Percentiles rank a stretch among this genome's conserved stretches.
Conservation (phyloP, 345 rosid genomes). For the Eucalyptus guilfoylei region DNA sequence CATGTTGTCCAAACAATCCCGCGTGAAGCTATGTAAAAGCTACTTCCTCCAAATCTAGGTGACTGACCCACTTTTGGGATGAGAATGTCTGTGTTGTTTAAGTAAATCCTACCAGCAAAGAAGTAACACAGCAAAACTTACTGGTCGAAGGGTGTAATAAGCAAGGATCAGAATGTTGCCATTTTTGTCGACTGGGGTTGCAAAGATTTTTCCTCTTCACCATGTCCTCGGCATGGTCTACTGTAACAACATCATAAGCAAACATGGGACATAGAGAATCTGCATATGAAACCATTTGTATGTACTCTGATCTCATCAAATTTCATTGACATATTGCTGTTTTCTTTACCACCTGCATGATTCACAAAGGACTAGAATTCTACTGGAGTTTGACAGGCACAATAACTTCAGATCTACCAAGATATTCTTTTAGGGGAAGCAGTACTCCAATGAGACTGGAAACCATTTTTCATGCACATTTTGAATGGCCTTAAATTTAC, state of each 20-base stretch:
- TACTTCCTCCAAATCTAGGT: background rate
- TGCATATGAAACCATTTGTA: background rate
- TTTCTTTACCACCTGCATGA: background rate
- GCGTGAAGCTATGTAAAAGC: background rate
- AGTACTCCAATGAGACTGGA: too few relatives aligned
- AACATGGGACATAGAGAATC: background rate
- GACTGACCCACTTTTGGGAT: background rate
- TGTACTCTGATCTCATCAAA: background rate
- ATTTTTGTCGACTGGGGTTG: conserved; percentile 60
- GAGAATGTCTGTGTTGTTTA: background rate
- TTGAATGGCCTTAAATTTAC: background rate
- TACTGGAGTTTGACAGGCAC: background rate
- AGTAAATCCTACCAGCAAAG: background rate
- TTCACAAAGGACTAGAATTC: background rate
- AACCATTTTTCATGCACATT: background rate
- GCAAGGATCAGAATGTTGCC: conserved; percentile 83
- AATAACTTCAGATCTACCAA: too few relatives aligned
- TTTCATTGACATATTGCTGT: background rate
- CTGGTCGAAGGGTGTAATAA: conserved; percentile 88
- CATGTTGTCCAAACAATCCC: background rate
- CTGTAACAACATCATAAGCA: conserved; percentile 18
- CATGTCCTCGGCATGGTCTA: conserved; percentile 99
- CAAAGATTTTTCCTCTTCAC: conserved; percentile 85
- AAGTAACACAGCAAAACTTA: conserved; percentile 17
- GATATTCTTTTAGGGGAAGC: too few relatives aligned